phyloP scores from a whole-genome alignment of 768 basidiomycete genomes.

The Cyathus striatus region DNA sequence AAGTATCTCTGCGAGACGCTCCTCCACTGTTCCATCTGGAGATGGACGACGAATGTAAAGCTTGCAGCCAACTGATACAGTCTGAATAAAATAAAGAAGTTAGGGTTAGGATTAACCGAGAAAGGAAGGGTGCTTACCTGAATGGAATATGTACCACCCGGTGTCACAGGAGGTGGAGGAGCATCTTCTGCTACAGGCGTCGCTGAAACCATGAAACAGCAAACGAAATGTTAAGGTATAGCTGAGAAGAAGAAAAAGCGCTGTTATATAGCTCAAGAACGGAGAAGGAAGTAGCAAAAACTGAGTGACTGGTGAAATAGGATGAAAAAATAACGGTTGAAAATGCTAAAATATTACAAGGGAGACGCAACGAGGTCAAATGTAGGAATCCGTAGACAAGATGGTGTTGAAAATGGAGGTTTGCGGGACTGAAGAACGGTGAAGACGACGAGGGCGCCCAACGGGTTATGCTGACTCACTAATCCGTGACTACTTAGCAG shows the following conservation, averaged over 20 bases:
- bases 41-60: conserved; percentile 84
- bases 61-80: conserved; percentile 91
- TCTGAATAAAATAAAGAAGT: conserved; percentile 41
- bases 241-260: no score
- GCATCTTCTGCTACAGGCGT: conserved; percentile 33
- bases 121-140: conserved; percentile 45
- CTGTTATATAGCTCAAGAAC: no score
- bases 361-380: no score
- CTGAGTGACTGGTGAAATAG: no score
- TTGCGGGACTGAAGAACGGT: background rate
- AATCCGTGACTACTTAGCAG: no score
- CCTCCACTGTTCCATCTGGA: conserved; percentile 71
- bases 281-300: no score
- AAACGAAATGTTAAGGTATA: background rate
- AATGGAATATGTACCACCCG: conserved; percentile 72
- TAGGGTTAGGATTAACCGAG: conserved; percentile 15
- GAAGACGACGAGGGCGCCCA: background rate
- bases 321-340: no score
- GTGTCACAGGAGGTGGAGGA: conserved; percentile 60
- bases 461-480: no score
- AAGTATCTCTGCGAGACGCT: conserved; percentile 92
- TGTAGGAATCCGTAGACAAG: background rate
- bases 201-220: conserved; percentile 30
- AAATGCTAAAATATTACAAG: no score
- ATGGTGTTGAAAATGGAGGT: background rate